A percentile compares a stretch with the other conserved stretches of the same genome.
phyloP scores from a whole-genome alignment of 2,329 filamentous ascomycete species.

The Neonectria punicea region DNA sequence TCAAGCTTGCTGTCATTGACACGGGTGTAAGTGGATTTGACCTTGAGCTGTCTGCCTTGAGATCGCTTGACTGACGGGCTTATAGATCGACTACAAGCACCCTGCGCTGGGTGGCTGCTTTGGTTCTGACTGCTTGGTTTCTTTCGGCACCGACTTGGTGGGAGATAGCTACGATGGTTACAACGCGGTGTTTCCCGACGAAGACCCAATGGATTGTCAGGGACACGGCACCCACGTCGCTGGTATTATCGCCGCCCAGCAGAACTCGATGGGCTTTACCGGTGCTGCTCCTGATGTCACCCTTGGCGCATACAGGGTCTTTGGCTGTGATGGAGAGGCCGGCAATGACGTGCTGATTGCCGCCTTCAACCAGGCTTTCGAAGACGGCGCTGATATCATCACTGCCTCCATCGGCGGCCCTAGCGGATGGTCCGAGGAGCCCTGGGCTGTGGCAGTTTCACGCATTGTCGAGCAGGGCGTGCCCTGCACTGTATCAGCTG shows the following conservation, averaged over 20 bases:
- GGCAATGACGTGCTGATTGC: slow-evolving; percentile 67
- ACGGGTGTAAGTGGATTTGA: slow-evolving; percentile 57
- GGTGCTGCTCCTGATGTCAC: slow-evolving; percentile 67
- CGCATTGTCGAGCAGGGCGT: slow-evolving; percentile 65
- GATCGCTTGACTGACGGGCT: background rate
- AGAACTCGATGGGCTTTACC: slow-evolving; percentile 62
- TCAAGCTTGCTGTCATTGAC: slow-evolving; percentile 65
- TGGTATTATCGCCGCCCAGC: slow-evolving; percentile 70
- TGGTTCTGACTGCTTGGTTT: slow-evolving; percentile 67
- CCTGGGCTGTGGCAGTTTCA: slow-evolving; percentile 61
- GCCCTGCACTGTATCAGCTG: slow-evolving; percentile 62
- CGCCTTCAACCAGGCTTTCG: slow-evolving; percentile 68
- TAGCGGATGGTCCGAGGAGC: slow-evolving; percentile 63
- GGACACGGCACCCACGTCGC: slow-evolving; percentile 72
- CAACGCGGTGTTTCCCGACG: slow-evolving; percentile 55
- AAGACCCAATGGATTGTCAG: slow-evolving; percentile 64
- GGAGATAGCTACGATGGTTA: slow-evolving; percentile 62
- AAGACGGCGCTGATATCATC: slow-evolving; percentile 69
- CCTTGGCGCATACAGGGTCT: slow-evolving; percentile 67
- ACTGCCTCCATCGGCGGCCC: slow-evolving; percentile 63
- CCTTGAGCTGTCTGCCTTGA: background rate
- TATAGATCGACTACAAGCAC: slow-evolving; percentile 70
- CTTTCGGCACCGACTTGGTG: slow-evolving; percentile 67
- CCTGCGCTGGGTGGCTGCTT: slow-evolving; percentile 73
- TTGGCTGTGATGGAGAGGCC: slow-evolving; percentile 63